Evolutionary conservation across 805 yeast species (phyloP).

Genomic region (Ogataea neopini): DNA sequence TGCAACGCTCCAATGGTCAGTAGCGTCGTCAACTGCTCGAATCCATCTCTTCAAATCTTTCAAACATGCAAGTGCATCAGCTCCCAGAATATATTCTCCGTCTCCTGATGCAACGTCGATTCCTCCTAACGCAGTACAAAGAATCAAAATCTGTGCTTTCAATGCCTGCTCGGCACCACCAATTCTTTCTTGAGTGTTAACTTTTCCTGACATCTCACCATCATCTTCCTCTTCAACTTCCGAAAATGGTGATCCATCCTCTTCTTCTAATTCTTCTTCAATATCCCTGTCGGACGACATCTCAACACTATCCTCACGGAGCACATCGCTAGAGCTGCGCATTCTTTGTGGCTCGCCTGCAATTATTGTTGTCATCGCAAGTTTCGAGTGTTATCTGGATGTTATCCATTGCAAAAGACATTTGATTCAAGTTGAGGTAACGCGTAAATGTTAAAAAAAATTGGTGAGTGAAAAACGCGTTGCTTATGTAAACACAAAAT

Average conservation of each 20-base stretch:
- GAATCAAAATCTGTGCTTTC: conserved; percentile 72
- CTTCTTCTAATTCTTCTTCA: conserved; percentile 28
- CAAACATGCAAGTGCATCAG: conserved; percentile 82
- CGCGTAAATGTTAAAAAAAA: neutral
- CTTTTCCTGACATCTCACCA: too few species aligned
- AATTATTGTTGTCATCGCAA: neutral
- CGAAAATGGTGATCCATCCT: conserved; percentile 19
- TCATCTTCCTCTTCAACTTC: conserved; percentile 17
- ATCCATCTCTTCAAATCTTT: conserved; percentile 90
- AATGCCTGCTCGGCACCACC: conserved; percentile 39
- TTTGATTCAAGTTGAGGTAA: neutral
- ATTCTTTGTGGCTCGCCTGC: too few species aligned
- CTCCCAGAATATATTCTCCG: conserved; percentile 69
- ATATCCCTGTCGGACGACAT: conserved; percentile 25
- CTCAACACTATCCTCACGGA: neutral
- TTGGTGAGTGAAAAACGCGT: neutral
- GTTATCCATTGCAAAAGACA: neutral
- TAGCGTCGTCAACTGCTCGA: conserved; percentile 73
- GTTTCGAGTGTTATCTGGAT: too few species aligned
- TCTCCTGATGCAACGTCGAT: conserved; percentile 60
- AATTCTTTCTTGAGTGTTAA: neutral
- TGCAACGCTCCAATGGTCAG: conserved; percentile 76
- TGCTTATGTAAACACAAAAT: neutral
- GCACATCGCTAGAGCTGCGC: too few species aligned
- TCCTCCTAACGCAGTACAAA: conserved; percentile 91